Percentiles rank a stretch among this genome's conserved stretches.
Conservation (phyloP, 805 yeast genomes). For the Schwanniomyces vanrijiae region DNA sequence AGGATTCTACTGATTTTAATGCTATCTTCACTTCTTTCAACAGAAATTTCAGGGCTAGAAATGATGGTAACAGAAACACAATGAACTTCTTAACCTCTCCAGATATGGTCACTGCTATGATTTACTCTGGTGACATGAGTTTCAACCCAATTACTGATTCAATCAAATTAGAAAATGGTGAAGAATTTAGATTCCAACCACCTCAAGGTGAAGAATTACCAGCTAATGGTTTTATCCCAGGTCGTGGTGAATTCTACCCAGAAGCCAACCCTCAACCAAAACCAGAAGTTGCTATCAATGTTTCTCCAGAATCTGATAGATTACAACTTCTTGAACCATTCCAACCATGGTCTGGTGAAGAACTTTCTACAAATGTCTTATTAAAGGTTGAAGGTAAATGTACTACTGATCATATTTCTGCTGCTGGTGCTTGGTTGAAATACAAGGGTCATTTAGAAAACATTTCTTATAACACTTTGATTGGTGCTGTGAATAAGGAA, state of each 20-base stretch:
- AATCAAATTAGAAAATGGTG: slow-evolving; percentile 70
- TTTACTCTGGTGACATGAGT: slow-evolving; percentile 88
- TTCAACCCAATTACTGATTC: slow-evolving; percentile 90
- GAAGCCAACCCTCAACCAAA: slow-evolving; percentile 64
- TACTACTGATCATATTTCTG: slow-evolving; percentile 97
- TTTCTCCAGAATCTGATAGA: slow-evolving; percentile 89
- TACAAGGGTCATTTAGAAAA: slow-evolving; percentile 97
- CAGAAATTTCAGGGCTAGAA: slow-evolving; percentile 97
- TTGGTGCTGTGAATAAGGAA: slow-evolving; percentile 96
- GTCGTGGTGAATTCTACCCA: slow-evolving; percentile 77
- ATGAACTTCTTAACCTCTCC: slow-evolving; percentile 99
- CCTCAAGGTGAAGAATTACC: slow-evolving; percentile 88
- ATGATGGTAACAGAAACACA: slow-evolving; percentile 97
- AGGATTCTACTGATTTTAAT: slow-evolving; percentile 65
- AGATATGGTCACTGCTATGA: slow-evolving; percentile 95
- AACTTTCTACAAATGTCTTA: slow-evolving; percentile 70
- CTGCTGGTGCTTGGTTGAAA: slow-evolving; percentile 98
- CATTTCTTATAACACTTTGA: slow-evolving; percentile 90
- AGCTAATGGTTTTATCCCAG: slow-evolving; percentile 68
- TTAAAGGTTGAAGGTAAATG: slow-evolving; percentile 96
- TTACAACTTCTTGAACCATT: slow-evolving; percentile 90
- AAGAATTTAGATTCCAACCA: slow-evolving; percentile 72
- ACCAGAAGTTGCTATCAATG: slow-evolving; percentile 58
- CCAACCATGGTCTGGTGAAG: slow-evolving; percentile 82
- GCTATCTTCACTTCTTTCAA: slow-evolving; percentile 96